A percentile compares a stretch with the other conserved stretches of the same genome.
Conservation (phyloP, 495 filamentous ascomycete genomes). For the Aspergillus bridgeri region DNA sequence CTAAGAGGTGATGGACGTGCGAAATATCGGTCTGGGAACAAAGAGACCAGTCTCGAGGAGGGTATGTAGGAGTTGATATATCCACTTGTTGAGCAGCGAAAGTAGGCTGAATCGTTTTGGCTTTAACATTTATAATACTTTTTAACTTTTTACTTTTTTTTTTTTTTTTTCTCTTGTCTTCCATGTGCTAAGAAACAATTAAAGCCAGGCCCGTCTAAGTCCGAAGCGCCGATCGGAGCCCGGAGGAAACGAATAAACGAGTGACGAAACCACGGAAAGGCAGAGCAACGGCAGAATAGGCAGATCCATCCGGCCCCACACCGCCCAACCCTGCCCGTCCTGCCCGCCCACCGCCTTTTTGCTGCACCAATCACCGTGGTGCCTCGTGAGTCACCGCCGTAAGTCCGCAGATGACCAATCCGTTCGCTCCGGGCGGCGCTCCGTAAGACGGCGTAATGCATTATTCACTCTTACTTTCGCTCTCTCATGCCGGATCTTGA, state of each 20-base stretch:
- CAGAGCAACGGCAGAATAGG: too few relatives aligned
- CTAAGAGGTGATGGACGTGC: neutral
- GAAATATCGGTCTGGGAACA: conserved; percentile 1
- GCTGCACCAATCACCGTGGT: neutral
- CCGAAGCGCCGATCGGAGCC: conserved; percentile 16
- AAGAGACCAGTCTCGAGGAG: neutral
- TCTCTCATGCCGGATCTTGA: too few relatives aligned
- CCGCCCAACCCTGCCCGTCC: too few relatives aligned
- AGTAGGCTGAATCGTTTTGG: conserved; percentile 6
- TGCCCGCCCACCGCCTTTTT: too few relatives aligned
- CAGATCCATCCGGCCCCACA: too few relatives aligned
- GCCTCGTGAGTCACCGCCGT: conserved; percentile 9
- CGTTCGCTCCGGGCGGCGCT: conserved; percentile 2
- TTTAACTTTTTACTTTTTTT: too few relatives aligned
- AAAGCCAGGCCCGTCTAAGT: conserved; percentile 8
- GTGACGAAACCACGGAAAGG: neutral
- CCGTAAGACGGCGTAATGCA: too few relatives aligned
- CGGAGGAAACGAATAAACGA: conserved; percentile 3
- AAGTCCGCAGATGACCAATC: conserved; percentile 18
- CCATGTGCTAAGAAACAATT: conserved; percentile 3
- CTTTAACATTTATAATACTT: conserved; percentile 7
- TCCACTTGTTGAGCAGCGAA: neutral
- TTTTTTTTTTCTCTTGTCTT: conserved; percentile 13
- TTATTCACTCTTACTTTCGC: neutral
- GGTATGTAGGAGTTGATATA: conserved; percentile 3